Conservation (phyloP, 2,329 filamentous ascomycete species). For the Sphaerulina populicola region DNA sequence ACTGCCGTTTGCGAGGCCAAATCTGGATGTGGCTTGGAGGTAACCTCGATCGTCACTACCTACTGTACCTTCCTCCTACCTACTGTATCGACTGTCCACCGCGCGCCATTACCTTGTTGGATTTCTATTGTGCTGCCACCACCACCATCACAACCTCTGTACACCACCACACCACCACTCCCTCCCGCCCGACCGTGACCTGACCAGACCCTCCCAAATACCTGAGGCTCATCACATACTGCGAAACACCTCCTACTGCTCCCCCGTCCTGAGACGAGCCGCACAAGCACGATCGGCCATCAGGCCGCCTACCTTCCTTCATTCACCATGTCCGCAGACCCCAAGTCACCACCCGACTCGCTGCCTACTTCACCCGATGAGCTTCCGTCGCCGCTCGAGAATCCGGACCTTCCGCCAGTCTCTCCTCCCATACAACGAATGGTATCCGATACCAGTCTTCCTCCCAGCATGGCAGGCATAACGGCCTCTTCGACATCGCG, state of each 20-base stretch:
- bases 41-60: neutral
- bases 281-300: neutral
- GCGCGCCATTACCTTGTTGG: no score
- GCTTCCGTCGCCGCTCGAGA: conserved; percentile 16
- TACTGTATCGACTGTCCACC: no score
- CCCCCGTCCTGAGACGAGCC: neutral
- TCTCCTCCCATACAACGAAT: conserved; percentile 15
- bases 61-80: no score
- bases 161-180: neutral
- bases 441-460: conserved; percentile 18
- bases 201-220: neutral
- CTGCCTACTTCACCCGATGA: conserved; percentile 27
- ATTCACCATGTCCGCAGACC: conserved; percentile 13
- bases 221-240: neutral
- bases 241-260: neutral
- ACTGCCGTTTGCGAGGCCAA: neutral
- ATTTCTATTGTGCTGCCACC: neutral
- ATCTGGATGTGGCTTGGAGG: neutral
- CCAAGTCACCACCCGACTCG: conserved; percentile 17
- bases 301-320: neutral
- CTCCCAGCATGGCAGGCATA: conserved; percentile 50
- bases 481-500: conserved; percentile 76
- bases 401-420: conserved; percentile 8
- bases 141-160: neutral
- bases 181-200: neutral